Percentiles rank a stretch among this genome's conserved stretches.
phyloP scores from a whole-genome alignment of 2,329 filamentous ascomycete genomes.

The Madurella fahalii region DNA sequence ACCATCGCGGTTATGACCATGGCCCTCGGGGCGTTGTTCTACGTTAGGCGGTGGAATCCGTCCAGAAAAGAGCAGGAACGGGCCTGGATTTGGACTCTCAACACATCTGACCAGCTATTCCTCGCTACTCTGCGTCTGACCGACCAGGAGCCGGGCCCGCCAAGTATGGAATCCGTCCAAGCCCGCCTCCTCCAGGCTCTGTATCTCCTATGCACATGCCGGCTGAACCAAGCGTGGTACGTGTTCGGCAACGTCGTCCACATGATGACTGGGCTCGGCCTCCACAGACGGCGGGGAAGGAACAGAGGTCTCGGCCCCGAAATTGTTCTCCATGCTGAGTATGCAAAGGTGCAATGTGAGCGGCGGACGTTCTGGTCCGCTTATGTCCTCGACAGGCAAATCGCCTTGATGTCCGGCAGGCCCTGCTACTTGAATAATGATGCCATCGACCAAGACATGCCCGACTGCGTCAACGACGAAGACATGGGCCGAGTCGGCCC shows the following conservation, averaged over 20 bases:
- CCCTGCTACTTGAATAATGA: slow-evolving; percentile 60
- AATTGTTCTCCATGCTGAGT: slow-evolving; percentile 22
- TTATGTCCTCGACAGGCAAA: slow-evolving; percentile 61
- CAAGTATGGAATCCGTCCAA: slow-evolving; percentile 54
- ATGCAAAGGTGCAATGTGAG: slow-evolving; percentile 38
- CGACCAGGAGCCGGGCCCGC: slow-evolving; percentile 43
- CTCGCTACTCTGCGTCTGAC: slow-evolving; percentile 39
- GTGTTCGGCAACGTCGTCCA: slow-evolving; percentile 55
- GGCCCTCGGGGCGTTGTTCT: slow-evolving; percentile 18
- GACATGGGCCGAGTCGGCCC: slow-evolving; percentile 33
- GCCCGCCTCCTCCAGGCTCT: slow-evolving; percentile 54
- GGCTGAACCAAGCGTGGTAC: slow-evolving; percentile 59
- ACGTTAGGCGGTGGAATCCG: slow-evolving; percentile 1
- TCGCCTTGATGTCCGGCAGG: slow-evolving; percentile 58
- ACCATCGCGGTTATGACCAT: slow-evolving; percentile 21
- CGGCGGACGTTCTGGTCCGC: slow-evolving; percentile 58
- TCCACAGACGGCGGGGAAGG: slow-evolving; percentile 19
- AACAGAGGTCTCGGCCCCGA: slow-evolving; percentile 19
- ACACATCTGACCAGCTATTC: slow-evolving; percentile 41
- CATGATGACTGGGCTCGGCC: slow-evolving; percentile 44
- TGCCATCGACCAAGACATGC: slow-evolving; percentile 60
- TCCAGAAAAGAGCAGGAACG: slow-evolving; percentile 2
- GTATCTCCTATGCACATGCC: slow-evolving; percentile 54
- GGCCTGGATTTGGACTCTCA: slow-evolving; percentile 26
- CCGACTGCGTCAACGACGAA: slow-evolving; percentile 51